Conservation (phyloP, 2,329 filamentous ascomycete species). For the Penicillium rolfsii region DNA sequence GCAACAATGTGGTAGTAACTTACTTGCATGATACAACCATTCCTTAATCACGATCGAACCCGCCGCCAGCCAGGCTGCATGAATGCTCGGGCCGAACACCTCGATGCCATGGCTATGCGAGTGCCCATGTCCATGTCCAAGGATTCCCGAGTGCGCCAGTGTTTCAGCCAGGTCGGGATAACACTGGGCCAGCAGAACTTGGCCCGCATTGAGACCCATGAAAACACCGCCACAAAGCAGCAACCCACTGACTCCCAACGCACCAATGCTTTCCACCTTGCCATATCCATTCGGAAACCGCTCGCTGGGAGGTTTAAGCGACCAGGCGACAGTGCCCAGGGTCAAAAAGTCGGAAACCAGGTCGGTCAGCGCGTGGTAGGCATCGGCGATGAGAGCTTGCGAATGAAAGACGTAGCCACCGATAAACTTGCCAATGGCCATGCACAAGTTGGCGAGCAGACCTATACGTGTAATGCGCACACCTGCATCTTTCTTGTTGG, state of each 20-base stretch:
- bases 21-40: constrained; percentile 95
- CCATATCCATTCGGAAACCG: constrained; percentile 90
- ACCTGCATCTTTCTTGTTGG: constrained; percentile 86
- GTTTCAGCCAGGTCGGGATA: constrained; percentile 67
- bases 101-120: constrained; percentile 57
- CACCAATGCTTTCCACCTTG: constrained; percentile 96
- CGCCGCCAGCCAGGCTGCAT: constrained; percentile 90
- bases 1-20: constrained; percentile 45
- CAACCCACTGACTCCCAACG: constrained; percentile 88
- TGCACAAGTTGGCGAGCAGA: constrained; percentile 84
- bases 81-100: constrained; percentile 75
- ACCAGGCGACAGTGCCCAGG: constrained; percentile 91
- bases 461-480: constrained; percentile 92
- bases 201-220: constrained; percentile 80
- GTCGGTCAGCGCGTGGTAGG: constrained; percentile 93
- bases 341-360: constrained; percentile 94
- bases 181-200: constrained; percentile 72
- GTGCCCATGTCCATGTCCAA: constrained; percentile 63
- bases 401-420: constrained; percentile 95
- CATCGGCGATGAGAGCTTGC: constrained; percentile 88
- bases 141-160: constrained; percentile 41
- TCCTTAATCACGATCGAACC: constrained; percentile 93
- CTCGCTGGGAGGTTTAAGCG: constrained; percentile 78
- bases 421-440: constrained; percentile 90
- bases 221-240: constrained; percentile 85